Base-by-base conservation (phyloP, 1,284 basidiomycete species). In the Ganoderma lingzhi region DNA sequence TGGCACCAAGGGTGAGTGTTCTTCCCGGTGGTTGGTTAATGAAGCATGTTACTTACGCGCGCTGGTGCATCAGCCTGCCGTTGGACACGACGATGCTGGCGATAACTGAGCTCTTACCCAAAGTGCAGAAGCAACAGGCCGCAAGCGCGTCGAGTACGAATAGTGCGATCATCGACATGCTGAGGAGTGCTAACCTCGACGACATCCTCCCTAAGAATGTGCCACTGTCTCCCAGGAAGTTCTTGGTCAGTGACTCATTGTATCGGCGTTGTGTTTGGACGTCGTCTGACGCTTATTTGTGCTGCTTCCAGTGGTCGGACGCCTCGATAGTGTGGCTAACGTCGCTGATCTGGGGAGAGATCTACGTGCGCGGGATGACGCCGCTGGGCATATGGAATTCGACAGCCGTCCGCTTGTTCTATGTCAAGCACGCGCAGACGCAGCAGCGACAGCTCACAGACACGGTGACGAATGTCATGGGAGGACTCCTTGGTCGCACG, bases 311-410 rank as follows among this genome's bases (percentile, higher is more conserved):
- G 93, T 97, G 95, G 95, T 93, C 95, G 5, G 92, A 95, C 72
- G 92, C 94, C 3, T 96, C 94, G 4, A 86, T 92, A 66, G 87
- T 96, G 14, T 97, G 96, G 96, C 85, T 97, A 60, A 94, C 95
- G 10, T 95, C 93, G 0, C 82, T 97, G 64, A 90, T 96, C 44
- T 98, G 96, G 95, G 96, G 96, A 56, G 95, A 96, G 78, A 89
- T 96, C 30, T 98, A 96, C 77, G 92, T 98, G n/a, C 90, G 91
- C 51, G 92, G 91, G 9, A 91, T 96, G 87, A 89, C 90, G 1
- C 91, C 92, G 5, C 82, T 96, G 41, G 94, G 94, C 8, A 89
- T 96, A 48, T 97, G 95, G 95, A 93, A 93, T 74, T 89, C 90
- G 56, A 96, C 96, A 12, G 92, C 90, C 58, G 94, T 97, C 23